Conservation (phyloP, 2,329 filamentous ascomycete genomes). For the Phaeosphaeria sp. region DNA sequence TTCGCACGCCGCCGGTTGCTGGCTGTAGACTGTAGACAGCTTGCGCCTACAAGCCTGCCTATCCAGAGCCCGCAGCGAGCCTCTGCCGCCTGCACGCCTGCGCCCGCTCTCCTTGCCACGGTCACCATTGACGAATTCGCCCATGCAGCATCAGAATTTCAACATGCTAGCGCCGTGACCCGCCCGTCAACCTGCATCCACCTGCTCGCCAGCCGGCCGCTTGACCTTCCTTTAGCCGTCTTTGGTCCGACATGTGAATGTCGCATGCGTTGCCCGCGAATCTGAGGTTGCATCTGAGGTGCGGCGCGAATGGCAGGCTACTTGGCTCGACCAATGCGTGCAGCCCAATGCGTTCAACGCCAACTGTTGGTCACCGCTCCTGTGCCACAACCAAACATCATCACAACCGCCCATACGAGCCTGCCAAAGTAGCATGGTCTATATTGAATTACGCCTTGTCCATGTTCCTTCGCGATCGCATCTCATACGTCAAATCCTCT, state of each 20-base stretch:
- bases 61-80: not conserved
- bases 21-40: conserved; percentile 11
- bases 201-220: conserved; percentile 24
- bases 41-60: conserved; percentile 8
- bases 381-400: not conserved
- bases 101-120: conserved; percentile 4
- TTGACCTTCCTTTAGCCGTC: conserved; percentile 19
- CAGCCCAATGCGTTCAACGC: not conserved
- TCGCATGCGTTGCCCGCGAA: conserved; percentile 8
- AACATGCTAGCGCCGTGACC: conserved; percentile 20
- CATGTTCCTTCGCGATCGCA: not conserved
- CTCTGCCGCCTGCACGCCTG: conserved; percentile 1
- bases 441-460: not conserved
- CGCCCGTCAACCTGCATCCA: conserved; percentile 8
- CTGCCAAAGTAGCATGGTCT: not conserved
- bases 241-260: conserved; percentile 6
- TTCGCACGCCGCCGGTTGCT: conserved; percentile 14
- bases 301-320: conserved; percentile 9
- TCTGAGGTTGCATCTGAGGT: conserved; percentile 5
- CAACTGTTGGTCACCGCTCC: not conserved
- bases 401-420: not conserved
- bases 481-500: not conserved
- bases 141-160: conserved; percentile 7
- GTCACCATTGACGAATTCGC: conserved; percentile 1
- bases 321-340: conserved; percentile 1